Evolutionary conservation across 768 basidiomycete species (phyloP).

Genomic region (Fistulinella prunicolor): DNA sequence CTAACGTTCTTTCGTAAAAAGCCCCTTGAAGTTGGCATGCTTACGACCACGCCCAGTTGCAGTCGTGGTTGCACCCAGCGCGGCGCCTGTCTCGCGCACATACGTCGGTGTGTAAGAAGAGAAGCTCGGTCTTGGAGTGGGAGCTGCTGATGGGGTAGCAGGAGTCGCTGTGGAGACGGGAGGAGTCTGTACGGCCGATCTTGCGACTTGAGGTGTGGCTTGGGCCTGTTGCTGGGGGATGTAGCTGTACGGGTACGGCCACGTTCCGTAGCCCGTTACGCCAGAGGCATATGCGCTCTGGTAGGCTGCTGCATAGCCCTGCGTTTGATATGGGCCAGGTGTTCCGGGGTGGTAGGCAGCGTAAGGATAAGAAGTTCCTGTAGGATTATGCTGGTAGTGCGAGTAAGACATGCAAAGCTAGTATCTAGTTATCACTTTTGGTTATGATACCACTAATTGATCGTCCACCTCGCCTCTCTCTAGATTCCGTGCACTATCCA

Average conservation of each 20-base stretch:
- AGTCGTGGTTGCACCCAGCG: constrained; percentile 36
- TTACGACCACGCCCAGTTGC: constrained; percentile 52
- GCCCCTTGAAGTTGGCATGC: constrained; percentile 66
- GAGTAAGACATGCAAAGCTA: constrained; percentile 38
- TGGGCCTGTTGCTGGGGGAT: constrained; percentile 39
- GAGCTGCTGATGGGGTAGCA: constrained; percentile 28
- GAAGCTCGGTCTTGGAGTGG: constrained; percentile 43
- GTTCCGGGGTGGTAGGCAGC: constrained; percentile 55
- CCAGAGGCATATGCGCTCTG: constrained; percentile 54
- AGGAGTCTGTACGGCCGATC: constrained; percentile 28
- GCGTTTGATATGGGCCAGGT: constrained; percentile 42
- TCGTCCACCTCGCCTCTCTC: constrained; percentile 50
- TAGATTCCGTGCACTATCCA: constrained; percentile 68
- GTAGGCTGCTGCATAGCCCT: constrained; percentile 50
- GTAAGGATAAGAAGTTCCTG: constrained; percentile 63
- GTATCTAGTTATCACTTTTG: not conserved
- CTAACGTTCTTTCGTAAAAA: constrained; percentile 82
- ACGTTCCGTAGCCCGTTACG: constrained; percentile 64
- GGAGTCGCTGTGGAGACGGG: constrained; percentile 32
- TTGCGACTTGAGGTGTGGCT: constrained; percentile 26
- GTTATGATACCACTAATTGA: constrained; percentile 1
- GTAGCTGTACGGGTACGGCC: constrained; percentile 71
- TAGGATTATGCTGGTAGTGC: constrained; percentile 35
- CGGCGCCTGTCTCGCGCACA: constrained; percentile 45
- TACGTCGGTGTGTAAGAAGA: constrained; percentile 55